These are phyloP conservation scores for Clathrus columnatus DNA, from an alignment of 768 basidiomycete species.

Conservation along the genomic window DNA sequence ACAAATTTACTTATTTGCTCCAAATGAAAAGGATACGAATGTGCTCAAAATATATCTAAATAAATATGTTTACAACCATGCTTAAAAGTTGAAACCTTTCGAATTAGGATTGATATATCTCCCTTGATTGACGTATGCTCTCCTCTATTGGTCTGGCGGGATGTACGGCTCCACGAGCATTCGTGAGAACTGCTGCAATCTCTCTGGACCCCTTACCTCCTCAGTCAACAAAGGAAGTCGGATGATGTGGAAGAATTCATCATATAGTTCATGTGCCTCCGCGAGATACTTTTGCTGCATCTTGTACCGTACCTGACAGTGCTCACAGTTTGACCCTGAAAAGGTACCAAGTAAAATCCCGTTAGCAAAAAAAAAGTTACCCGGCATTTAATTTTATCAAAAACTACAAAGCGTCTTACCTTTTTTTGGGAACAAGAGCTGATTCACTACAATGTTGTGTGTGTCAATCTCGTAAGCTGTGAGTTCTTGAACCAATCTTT, in stretches of 20 bases:
- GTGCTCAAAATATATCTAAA: no score
- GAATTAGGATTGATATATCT: no score
- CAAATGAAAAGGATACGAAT: no score
- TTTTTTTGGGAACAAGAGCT: constrained; percentile 87
- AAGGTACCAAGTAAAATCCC: not conserved
- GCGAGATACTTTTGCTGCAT: constrained; percentile 98
- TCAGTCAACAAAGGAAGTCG: constrained; percentile 90
- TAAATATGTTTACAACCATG: no score
- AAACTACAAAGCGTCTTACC: constrained; percentile 37
- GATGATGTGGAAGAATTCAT: constrained; percentile 97
- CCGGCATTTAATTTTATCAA: not conserved
- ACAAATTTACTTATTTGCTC: no score
- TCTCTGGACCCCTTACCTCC: constrained; percentile 92
- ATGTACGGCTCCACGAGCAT: constrained; percentile 81
- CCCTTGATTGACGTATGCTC: not conserved
- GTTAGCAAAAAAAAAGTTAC: not conserved
- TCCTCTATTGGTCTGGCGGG: constrained; percentile 27
- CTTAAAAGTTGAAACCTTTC: no score
- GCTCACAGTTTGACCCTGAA: constrained; percentile 85
- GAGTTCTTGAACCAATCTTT: constrained; percentile 92
- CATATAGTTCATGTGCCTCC: constrained; percentile 95
- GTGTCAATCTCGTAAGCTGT: constrained; percentile 95
- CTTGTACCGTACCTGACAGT: constrained; percentile 86
- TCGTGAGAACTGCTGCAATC: constrained; percentile 85
- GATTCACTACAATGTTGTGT: constrained; percentile 98